Evolutionary conservation across 495 filamentous ascomycete genomes (phyloP).

Genomic region (Jackrogersella minutella): DNA sequence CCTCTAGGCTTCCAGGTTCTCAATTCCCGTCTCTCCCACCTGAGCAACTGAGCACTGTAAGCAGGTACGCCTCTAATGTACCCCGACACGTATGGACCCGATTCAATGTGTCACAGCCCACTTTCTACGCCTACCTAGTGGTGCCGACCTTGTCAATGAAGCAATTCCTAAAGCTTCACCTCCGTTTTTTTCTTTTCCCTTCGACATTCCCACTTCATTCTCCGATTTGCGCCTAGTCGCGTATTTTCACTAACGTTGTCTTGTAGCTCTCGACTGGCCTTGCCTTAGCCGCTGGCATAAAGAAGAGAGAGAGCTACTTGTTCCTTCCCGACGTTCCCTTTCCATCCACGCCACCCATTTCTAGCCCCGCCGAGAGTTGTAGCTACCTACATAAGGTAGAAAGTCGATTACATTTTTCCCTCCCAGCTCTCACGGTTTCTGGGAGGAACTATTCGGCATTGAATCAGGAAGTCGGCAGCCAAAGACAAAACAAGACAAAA

Average conservation of each 20-base stretch:
- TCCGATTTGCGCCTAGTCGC: constrained; percentile 25
- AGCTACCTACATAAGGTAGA: too few species aligned
- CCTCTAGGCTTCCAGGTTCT: not conserved
- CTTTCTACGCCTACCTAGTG: constrained; percentile 26
- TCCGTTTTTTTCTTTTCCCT: constrained; percentile 17
- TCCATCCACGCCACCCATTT: constrained; percentile 20
- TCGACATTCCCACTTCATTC: constrained; percentile 14
- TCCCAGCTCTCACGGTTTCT: not conserved
- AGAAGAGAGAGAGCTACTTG: constrained; percentile 9
- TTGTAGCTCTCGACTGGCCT: constrained; percentile 16
- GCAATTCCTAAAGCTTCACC: constrained; percentile 40
- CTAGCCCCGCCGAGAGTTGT: constrained; percentile 32
- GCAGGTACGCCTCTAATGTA: constrained; percentile 23
- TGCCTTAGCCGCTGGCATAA: constrained; percentile 2
- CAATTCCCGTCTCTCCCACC: too few species aligned
- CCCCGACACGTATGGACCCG: constrained; percentile 35
- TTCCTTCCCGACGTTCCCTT: constrained; percentile 8
- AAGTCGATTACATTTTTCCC: constrained; percentile 17
- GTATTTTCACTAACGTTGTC: not conserved
- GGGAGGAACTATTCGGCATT: constrained; percentile 28
- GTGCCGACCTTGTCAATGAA: constrained; percentile 34
- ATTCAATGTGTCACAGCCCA: constrained; percentile 37
- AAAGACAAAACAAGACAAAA: too few species aligned
- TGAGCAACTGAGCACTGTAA: too few species aligned
- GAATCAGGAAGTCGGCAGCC: constrained; percentile 16